Evolutionary conservation across 179 eudicot species (phyloP), one percentile per base, ranked within the genome.

Genomic region (Camellia oleifera): DNA sequence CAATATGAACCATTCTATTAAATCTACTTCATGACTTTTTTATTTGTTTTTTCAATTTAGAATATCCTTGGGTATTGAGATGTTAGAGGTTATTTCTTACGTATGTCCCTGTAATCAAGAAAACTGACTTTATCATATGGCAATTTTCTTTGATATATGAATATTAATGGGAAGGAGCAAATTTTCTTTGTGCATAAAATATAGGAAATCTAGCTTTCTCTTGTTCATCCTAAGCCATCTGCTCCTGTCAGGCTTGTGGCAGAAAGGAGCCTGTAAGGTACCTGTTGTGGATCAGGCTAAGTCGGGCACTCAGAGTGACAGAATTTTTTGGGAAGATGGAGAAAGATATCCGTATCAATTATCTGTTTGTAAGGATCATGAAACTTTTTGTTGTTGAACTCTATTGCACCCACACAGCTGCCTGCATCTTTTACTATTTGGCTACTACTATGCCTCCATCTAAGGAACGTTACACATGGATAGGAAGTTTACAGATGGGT

Each of bases 361-460:
- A 92, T 80, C 83, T 88, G 12, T 92, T 92, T 73, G 82, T 92
- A 23, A 86, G 96, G 83, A 92, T 90, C 72, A 68, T 93, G 52
- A 93, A 92, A 79, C 94, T 93, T 83, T 75, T 93, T 26, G 86
- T 82, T 72, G 97, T 92, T 61, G 97, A 93, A 80, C 85, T 90
- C 12, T 93, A 93, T 75, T 93, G 97, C 80, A 93, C 97, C 7
- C 97, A 93, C 82, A 92, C 97, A 57, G 97, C 96, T 53, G 97
- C 97, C 3, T 93, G 97, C 83, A 86, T 92, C 80, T 93, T 93
- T 82, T 93, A 93, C 81, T 93, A 87, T 80, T 72, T 93, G 74
- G 97, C 97, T 12, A 93, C 97, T 1, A 92, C 94, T 46, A 61
- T 92, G 77, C 96, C 96, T 61, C 83, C 90, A 62, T 52, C 76